Base-by-base conservation (phyloP, 495 filamentous ascomycete genomes). In the Penicillium cosmopolitanum region DNA sequence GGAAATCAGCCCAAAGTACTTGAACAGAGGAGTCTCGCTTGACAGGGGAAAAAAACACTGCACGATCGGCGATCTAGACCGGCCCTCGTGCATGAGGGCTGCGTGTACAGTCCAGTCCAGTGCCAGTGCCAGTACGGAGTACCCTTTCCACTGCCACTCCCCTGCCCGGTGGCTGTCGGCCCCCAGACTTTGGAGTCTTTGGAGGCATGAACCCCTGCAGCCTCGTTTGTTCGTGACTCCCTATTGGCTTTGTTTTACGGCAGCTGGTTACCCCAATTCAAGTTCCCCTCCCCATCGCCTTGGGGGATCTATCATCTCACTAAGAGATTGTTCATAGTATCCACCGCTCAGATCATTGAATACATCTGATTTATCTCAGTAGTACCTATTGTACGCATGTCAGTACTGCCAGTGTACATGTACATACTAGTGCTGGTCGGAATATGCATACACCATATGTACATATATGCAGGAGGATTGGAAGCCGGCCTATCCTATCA, bases 21-120 rank as follows among this genome's bases (percentile, higher is more conserved):
- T 3, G 23, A 23, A 23, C 23, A 23, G 23, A 36, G 34, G 23
- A 36, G 34, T 44, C 40, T 25, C 7, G 23, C 33, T 58, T 21
- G 35, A 28, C 31, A 18, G 28, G 28, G 36, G 21, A 51, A 31
- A 58, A 57, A 53, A 36, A 19, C 50, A 46, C 13, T 19, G 34
- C 36, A 40, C 60, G 67, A 70, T 70, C 67, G 63, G 67, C 67
- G 58, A 66, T 70, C 67, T 67, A 70, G 67, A 70, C 65, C 60
- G 16, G 48, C 43, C 31, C n/a, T 18, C 28, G 52, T 34, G 34
- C 47, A 50, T 34, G 7, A 5, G 10, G 19, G 16, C 48, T 25
- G 13, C 34, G n/a, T 23, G 33, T 25, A 12, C 9, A 8, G 19
- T 21, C 19, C 19, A 21, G 19, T 21, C 19, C 19, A 21, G 63